These are phyloP conservation scores for Amauroascus niger DNA, from an alignment of 2,329 filamentous ascomycete species.

Conservation along the genomic window DNA sequence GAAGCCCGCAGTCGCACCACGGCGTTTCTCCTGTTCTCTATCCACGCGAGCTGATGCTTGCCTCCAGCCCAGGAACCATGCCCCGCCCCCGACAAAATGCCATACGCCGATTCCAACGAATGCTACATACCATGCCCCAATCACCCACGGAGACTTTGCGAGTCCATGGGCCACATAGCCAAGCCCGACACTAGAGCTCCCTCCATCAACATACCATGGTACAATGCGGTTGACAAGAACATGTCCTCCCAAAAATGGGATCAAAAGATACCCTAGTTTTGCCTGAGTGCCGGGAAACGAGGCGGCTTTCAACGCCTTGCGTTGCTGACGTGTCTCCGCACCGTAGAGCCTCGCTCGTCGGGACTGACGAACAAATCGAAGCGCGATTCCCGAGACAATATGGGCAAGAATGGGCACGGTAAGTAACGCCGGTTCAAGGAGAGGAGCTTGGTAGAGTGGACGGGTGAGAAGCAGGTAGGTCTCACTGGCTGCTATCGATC, in stretches of 20 bases:
- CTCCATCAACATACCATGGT: constrained; percentile 67
- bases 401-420: constrained; percentile 65
- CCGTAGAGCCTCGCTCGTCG: constrained; percentile 68
- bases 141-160: constrained; percentile 55
- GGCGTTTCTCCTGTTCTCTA: constrained; percentile 23
- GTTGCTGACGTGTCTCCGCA: constrained; percentile 49
- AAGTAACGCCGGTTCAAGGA: constrained; percentile 71
- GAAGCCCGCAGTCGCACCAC: constrained; percentile 26
- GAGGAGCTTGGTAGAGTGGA: constrained; percentile 79
- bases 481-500: constrained; percentile 64
- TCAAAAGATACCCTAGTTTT: constrained; percentile 60
- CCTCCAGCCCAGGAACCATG: constrained; percentile 63
- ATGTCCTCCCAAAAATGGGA: constrained; percentile 59
- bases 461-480: constrained; percentile 82
- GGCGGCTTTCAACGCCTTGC: constrained; percentile 24
- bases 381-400: constrained; percentile 62
- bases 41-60: constrained; percentile 25
- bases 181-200: constrained; percentile 75
- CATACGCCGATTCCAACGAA: constrained; percentile 59
- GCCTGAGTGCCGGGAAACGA: constrained; percentile 62
- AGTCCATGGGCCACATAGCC: constrained; percentile 81
- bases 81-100: constrained; percentile 76
- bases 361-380: constrained; percentile 64
- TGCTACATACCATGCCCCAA: constrained; percentile 59
- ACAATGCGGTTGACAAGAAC: constrained; percentile 64